A percentile compares a stretch with the other conserved stretches of the same genome.
Conservation (phyloP, 495 filamentous ascomycete species). For the Paragyromitra xinjiangensis region DNA sequence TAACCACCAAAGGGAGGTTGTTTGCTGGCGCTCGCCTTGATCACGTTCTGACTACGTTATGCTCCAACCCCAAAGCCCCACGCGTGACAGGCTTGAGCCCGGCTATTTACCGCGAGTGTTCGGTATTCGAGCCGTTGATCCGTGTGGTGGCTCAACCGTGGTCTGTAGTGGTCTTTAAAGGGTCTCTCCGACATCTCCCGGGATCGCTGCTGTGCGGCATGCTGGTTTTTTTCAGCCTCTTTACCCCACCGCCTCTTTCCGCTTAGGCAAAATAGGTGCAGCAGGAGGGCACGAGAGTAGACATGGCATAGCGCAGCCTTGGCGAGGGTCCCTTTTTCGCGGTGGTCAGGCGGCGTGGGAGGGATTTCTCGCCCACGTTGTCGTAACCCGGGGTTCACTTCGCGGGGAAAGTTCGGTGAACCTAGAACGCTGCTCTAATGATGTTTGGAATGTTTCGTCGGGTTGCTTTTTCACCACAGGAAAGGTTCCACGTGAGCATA, state of each 20-base stretch:
- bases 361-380: slow-evolving; percentile 15
- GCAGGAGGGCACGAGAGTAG: neutral
- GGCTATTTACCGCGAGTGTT: slow-evolving; percentile 44
- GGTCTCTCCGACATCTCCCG: slow-evolving; percentile 50
- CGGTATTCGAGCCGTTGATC: slow-evolving; percentile 54
- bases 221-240: slow-evolving; percentile 42
- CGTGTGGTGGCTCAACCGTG: slow-evolving; percentile 21
- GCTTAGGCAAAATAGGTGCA: slow-evolving; percentile 37
- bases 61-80: slow-evolving; percentile 34
- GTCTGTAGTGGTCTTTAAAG: neutral
- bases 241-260: slow-evolving; percentile 49
- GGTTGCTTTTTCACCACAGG: slow-evolving; percentile 43
- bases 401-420: slow-evolving; percentile 36
- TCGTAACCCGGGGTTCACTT: slow-evolving; percentile 45
- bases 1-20: neutral
- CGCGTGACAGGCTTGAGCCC: slow-evolving; percentile 44
- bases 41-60: slow-evolving; percentile 47
- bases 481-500: slow-evolving; percentile 43
- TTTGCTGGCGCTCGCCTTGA: slow-evolving; percentile 47
- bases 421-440: slow-evolving; percentile 17
- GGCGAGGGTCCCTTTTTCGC: slow-evolving; percentile 6
- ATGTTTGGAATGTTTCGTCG: slow-evolving; percentile 28
- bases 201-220: slow-evolving; percentile 4
- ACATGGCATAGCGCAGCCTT: neutral
- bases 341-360: slow-evolving; percentile 36